Conservation (phyloP, 441 rosid species). For the Populus hybrid region DNA sequence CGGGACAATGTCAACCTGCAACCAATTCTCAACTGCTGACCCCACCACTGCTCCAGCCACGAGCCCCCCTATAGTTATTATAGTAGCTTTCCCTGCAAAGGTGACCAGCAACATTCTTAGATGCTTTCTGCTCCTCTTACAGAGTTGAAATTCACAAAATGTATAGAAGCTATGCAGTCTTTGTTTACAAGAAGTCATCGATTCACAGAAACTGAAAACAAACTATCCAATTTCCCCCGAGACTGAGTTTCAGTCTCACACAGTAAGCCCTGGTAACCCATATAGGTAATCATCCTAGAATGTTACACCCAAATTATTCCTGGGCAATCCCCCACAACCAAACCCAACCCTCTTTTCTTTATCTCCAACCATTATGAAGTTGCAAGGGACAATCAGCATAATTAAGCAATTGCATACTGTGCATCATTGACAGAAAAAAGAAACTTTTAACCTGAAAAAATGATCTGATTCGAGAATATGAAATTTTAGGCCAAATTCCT, state of each 20-base stretch:
- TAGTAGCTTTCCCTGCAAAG: conserved; percentile 75
- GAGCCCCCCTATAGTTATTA: conserved; percentile 77
- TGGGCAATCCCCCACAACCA: background rate
- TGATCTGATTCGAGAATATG: background rate
- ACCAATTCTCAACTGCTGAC: conserved; percentile 82
- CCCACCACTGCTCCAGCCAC: conserved; percentile 96
- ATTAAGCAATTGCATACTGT: background rate
- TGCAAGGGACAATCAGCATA: background rate
- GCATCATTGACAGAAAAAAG: background rate
- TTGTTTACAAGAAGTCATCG: background rate
- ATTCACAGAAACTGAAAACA: background rate
- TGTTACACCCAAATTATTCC: background rate
- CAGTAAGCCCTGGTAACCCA: background rate
- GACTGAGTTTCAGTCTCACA: background rate
- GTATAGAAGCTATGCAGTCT: background rate
- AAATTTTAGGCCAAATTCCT: background rate
- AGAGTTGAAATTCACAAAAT: background rate
- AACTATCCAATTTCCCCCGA: background rate
- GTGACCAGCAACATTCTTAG: conserved; percentile 11
- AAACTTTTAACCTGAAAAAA: background rate
- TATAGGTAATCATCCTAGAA: background rate
- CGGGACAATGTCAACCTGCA: conserved; percentile 94
- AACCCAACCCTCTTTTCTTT: background rate
- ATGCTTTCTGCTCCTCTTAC: background rate
- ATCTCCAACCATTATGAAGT: background rate